These are phyloP conservation scores for Phoma sp. DNA, from an alignment of 2,329 filamentous ascomycete species.

Conservation along the genomic window DNA sequence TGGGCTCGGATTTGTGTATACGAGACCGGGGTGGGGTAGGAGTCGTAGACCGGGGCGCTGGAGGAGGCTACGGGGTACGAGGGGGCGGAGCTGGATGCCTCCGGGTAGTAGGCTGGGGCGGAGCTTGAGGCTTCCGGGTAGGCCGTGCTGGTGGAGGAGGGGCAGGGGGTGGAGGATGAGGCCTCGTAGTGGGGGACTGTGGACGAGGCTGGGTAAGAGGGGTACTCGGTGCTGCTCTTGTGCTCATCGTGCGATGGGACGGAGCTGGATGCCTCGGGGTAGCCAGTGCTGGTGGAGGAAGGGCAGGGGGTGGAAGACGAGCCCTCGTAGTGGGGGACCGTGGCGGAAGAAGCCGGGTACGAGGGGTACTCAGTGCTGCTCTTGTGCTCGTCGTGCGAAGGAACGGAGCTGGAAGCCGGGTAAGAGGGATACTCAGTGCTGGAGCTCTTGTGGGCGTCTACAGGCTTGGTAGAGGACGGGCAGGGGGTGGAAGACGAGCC, in stretches of 20 bases:
- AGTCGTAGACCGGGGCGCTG: neutral
- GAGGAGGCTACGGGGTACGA: neutral
- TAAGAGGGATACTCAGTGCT: neutral
- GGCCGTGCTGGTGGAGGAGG: too few relatives aligned
- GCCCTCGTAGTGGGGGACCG: neutral
- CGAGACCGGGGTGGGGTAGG: constrained; percentile 6
- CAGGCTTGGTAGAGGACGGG: constrained; percentile 6
- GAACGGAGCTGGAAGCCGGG: neutral
- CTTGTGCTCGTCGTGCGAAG: neutral
- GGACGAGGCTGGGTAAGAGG: constrained; percentile 3
- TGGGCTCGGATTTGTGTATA: too few relatives aligned
- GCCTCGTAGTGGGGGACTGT: neutral
- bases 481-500: neutral
- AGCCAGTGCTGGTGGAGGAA: too few relatives aligned
- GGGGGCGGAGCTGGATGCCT: neutral
- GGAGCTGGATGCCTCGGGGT: too few relatives aligned
- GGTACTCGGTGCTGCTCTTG: neutral
- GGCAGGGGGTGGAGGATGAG: neutral
- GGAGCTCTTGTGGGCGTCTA: neutral
- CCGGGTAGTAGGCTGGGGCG: neutral
- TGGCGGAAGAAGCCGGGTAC: constrained; percentile 1
- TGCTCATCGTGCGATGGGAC: neutral
- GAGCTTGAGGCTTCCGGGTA: too few relatives aligned
- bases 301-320: neutral
- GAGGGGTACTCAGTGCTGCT: neutral